Percentiles rank a stretch among this genome's conserved stretches.
Conservation (phyloP, 2,329 filamentous ascomycete genomes). For the Aspergillus flavus region DNA sequence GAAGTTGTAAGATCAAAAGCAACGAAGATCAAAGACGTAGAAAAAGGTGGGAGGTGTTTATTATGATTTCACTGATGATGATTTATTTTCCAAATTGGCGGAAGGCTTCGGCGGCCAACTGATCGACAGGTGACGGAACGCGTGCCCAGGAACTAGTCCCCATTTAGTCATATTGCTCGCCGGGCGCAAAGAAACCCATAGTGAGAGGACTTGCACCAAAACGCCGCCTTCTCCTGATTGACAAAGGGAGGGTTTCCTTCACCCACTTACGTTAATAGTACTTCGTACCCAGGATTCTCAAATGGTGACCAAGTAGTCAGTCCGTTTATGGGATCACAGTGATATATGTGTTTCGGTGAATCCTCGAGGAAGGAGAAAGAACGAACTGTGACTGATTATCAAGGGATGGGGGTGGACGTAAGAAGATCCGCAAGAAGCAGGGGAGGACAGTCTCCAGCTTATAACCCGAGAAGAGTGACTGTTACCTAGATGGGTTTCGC, state of each 20-base stretch:
- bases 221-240: background rate
- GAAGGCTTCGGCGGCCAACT: constrained; percentile 23
- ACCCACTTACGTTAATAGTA: background rate
- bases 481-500: background rate
- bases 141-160: constrained; percentile 29
- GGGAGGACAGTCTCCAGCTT: background rate
- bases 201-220: background rate
- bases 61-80: constrained; percentile 16
- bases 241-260: background rate
- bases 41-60: constrained; percentile 6
- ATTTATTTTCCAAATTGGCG: constrained; percentile 21
- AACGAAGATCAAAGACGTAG: background rate
- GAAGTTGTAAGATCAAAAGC: background rate
- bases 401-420: background rate
- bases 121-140: constrained; percentile 31
- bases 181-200: background rate
- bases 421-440: background rate
- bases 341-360: background rate
- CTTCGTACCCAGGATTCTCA: background rate
- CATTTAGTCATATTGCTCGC: constrained; percentile 31
- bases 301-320: background rate
- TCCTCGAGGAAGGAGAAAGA: background rate
- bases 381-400: background rate
- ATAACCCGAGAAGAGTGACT: background rate
- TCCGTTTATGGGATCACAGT: background rate